Evolutionary conservation across 306 rosid species (phyloP).

Genomic region (Vigna reflexopilosa): DNA sequence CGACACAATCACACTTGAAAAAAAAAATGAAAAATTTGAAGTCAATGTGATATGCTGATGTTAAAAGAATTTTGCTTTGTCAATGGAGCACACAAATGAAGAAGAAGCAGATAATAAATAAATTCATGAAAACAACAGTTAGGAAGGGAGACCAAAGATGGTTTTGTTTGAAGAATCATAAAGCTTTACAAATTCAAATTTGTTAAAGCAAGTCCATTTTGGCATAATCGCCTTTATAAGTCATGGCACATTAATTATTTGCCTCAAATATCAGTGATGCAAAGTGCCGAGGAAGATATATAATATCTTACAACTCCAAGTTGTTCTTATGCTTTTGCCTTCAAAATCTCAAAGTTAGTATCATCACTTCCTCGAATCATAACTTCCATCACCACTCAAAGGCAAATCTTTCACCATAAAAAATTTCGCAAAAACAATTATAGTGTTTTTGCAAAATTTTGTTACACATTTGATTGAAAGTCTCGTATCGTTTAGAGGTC

Average conservation of each 20-base stretch:
- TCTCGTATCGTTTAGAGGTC: no score
- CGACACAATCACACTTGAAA: constrained; percentile 1
- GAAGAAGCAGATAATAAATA: constrained; percentile 5
- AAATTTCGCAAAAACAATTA: no score
- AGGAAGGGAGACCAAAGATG: neutral
- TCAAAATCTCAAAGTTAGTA: constrained; percentile 91
- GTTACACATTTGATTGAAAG: no score
- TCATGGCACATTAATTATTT: neutral
- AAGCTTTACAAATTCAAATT: neutral
- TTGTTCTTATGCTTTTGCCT: constrained; percentile 94
- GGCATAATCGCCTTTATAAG: constrained; percentile 34
- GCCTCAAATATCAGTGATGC: neutral
- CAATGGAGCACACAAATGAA: constrained; percentile 25
- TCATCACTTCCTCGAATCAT: constrained; percentile 94
- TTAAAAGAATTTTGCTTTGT: constrained; percentile 30
- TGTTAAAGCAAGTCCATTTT: constrained; percentile 35
- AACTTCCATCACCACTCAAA: constrained; percentile 81
- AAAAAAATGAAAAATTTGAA: neutral
- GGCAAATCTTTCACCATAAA: no score
- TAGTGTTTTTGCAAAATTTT: no score
- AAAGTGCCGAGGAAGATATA: constrained; percentile 13
- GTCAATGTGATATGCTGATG: constrained; percentile 30
- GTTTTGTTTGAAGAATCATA: constrained; percentile 33
- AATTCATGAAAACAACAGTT: constrained; percentile 2
- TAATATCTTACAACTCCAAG: constrained; percentile 81